Base-by-base conservation (phyloP, 345 rosid species). In the Limnanthes douglasii region DNA sequence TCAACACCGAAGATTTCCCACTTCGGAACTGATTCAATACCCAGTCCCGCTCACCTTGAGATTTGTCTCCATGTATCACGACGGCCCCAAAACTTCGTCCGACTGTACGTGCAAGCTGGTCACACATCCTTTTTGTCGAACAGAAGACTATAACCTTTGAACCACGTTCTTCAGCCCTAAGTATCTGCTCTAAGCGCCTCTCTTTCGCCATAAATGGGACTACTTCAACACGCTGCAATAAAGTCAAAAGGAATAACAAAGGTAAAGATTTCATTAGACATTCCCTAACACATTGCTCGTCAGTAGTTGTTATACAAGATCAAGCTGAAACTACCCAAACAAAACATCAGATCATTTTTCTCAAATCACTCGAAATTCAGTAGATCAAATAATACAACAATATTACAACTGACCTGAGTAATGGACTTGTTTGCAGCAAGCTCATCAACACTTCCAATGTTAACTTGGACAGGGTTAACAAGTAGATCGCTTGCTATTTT, bases 1-100 rank as follows among this genome's bases (percentile, higher is more conserved):
- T 93, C 48, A 90, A 61, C 54, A 90, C 64, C 18, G 94, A 79
- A 11, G 73, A 65, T 51, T 59, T 79, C 30, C 95, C 98, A 14
- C 65, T 68, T 34, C 86, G 71, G 47, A 88, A 88, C 69, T 83
- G 95, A 69, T 69, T 70, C 45, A 88, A 57, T 31, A 78, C 92
- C 93, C 90, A 83, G 53, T 88, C 97, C 65, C 97, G 83, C 68
- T 88, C 95, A 23, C 70, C 70, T 50, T 88, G 95, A 48, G 97
- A 79, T 60, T 88, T 88, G 71, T 83, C 92, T 46, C 95, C 97
- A 56, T 88, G 95, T 50, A 88, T 83, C 41, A 75, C 93, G 41
- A 68, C 70, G 24, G 97, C 84, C 11, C 95, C 84, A 66, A 88
- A 83, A 43, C 62, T 65, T 32, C 78, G 93, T 23, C 83, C 93